A percentile compares a stretch with the other conserved stretches of the same genome.
These are phyloP conservation scores for Canavalia ensiformis DNA, from an alignment of 306 rosid genomes.

Conservation along the genomic window DNA sequence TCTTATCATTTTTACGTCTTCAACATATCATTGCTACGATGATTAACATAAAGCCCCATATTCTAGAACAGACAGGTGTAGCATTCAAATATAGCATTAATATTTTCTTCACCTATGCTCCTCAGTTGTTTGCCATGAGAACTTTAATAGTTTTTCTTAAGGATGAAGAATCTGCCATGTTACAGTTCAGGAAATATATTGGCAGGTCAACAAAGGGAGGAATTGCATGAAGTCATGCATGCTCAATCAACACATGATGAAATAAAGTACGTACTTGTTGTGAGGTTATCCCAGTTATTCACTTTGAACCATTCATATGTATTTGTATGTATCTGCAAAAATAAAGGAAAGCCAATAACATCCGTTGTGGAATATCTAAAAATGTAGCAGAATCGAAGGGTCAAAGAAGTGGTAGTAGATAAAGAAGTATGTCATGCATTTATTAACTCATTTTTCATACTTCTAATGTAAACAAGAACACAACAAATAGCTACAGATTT, in stretches of 20 bases:
- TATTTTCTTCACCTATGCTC: background rate
- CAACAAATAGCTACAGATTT: background rate
- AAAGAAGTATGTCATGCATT: constrained; percentile 13
- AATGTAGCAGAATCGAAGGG: background rate
- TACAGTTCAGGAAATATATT: constrained; percentile 27
- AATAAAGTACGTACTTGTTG: constrained; percentile 60
- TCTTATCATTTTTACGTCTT: constrained; percentile 11
- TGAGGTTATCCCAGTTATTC: constrained; percentile 77
- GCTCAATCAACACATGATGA: constrained; percentile 12
- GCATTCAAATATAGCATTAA: background rate
- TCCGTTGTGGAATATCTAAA: constrained; percentile 20
- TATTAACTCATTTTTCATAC: background rate
- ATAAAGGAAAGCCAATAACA: constrained; percentile 39
- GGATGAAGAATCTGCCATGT: constrained; percentile 6
- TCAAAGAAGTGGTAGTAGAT: constrained; percentile 24
- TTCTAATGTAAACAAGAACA: constrained; percentile 2
- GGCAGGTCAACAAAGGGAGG: background rate
- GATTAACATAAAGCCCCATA: constrained; percentile 30
- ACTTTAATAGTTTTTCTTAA: constrained; percentile 23
- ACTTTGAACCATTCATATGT: constrained; percentile 79
- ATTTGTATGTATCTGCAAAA: constrained; percentile 65
- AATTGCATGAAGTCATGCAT: constrained; percentile 30
- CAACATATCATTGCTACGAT: background rate
- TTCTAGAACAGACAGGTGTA: constrained; percentile 15
- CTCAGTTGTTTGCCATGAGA: constrained; percentile 34